These are phyloP conservation scores for Delonix regia DNA, from an alignment of 306 rosid genomes.

Conservation along the genomic window DNA sequence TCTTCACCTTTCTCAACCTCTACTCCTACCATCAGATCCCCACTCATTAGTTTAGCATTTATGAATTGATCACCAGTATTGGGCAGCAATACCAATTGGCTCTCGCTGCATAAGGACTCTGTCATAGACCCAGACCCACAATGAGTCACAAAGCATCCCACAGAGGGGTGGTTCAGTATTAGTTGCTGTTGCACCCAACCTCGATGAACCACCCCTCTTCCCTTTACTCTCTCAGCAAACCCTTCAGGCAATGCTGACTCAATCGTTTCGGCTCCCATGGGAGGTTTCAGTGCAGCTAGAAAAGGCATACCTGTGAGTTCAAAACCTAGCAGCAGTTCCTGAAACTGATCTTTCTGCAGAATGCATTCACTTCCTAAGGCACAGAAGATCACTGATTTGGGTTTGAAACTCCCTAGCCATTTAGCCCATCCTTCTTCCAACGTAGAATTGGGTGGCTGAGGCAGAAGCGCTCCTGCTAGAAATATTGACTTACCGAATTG, in stretches of 20 bases:
- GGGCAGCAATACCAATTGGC: slow-evolving; percentile 64
- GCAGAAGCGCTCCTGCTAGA: slow-evolving; percentile 60
- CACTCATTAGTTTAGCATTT: slow-evolving; percentile 59
- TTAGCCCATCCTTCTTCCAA: slow-evolving; percentile 60
- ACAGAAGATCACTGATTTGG: slow-evolving; percentile 51
- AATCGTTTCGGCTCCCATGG: slow-evolving; percentile 47
- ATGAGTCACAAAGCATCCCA: slow-evolving; percentile 83
- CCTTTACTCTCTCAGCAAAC: slow-evolving; percentile 48
- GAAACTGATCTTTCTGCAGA: slow-evolving; percentile 49
- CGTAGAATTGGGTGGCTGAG: slow-evolving; percentile 32
- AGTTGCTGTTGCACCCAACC: slow-evolving; percentile 74
- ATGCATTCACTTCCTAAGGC: slow-evolving; percentile 65
- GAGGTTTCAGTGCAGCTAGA: slow-evolving; percentile 58
- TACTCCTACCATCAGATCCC: slow-evolving; percentile 53
- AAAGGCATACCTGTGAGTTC: slow-evolving; percentile 70
- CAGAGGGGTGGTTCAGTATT: slow-evolving; percentile 65
- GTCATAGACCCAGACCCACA: slow-evolving; percentile 77
- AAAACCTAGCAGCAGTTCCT: slow-evolving; percentile 64
- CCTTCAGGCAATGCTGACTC: slow-evolving; percentile 64
- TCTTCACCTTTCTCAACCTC: slow-evolving; percentile 62
- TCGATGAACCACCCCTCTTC: slow-evolving; percentile 63
- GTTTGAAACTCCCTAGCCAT: slow-evolving; percentile 51
- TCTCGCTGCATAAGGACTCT: slow-evolving; percentile 57
- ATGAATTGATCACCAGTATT: slow-evolving; percentile 55
- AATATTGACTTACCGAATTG: slow-evolving; percentile 51